These are phyloP conservation scores for Skeletonema menzelii DNA, from an alignment of 108 stramenopile genomes.

Conservation along the genomic window DNA sequence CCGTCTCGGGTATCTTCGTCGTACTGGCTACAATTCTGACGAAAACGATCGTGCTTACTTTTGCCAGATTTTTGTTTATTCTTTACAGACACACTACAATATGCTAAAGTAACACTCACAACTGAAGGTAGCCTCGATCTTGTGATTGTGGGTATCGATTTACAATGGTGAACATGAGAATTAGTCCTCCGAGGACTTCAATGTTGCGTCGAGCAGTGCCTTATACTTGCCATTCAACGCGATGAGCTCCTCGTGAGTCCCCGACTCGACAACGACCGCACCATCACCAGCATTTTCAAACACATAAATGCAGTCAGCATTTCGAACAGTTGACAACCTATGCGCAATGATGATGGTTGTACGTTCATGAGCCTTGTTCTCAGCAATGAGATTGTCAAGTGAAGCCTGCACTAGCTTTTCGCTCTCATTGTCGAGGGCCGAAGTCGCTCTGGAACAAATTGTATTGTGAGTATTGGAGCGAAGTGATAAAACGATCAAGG, in stretches of 20 bases:
- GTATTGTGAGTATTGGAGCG: no score
- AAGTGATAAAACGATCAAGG: no score
- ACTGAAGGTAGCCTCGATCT: no score
- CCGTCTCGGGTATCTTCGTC: no score
- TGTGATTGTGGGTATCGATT: no score
- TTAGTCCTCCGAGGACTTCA: constrained; percentile 11
- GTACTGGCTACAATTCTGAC: no score
- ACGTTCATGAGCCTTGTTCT: constrained; percentile 14
- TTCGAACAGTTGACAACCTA: constrained; percentile 67
- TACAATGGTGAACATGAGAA: no score
- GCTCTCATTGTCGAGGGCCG: constrained; percentile 49
- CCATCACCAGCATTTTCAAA: constrained; percentile 60
- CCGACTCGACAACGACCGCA: constrained; percentile 76
- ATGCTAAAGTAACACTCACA: no score
- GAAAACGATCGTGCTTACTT: no score
- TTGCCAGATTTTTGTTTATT: no score
- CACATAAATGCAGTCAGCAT: constrained; percentile 82
- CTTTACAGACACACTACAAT: no score
- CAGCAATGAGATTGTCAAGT: constrained; percentile 36
- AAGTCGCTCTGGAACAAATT: constrained; percentile 11
- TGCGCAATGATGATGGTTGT: constrained; percentile 62
- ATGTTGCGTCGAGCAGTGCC: constrained; percentile 20
- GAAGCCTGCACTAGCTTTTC: constrained; percentile 48
- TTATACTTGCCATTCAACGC: constrained; percentile 25
- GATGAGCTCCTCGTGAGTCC: constrained; percentile 86